A percentile compares a stretch with the other conserved stretches of the same genome.
Conservation (phyloP, 1,139 yeast species). For the Candida sp. region DNA sequence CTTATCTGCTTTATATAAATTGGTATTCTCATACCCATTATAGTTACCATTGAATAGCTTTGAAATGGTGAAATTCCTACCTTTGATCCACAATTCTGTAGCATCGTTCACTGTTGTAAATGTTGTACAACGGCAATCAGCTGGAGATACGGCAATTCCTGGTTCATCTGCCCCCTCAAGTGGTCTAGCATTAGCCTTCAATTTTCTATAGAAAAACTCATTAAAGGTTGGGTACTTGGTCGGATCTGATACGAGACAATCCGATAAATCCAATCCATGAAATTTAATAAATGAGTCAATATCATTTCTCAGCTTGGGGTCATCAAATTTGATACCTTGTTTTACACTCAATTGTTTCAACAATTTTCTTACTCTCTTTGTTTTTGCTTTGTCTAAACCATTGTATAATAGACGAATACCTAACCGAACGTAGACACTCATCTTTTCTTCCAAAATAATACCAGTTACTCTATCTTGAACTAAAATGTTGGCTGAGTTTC, state of each 20-base stretch:
- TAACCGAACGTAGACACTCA: conserved; percentile 82
- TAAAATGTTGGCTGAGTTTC: conserved; percentile 88
- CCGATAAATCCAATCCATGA: conserved; percentile 70
- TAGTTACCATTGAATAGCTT: conserved; percentile 62
- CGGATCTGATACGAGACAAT: conserved; percentile 54
- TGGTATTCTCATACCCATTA: conserved; percentile 43
- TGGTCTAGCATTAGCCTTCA: conserved; percentile 69
- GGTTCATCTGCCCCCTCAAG: conserved; percentile 54
- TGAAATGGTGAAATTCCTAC: conserved; percentile 67
- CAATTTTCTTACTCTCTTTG: conserved; percentile 52
- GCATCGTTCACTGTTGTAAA: conserved; percentile 64
- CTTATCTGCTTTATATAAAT: conserved; percentile 31
- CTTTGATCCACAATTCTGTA: conserved; percentile 86
- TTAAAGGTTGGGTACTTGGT: conserved; percentile 67
- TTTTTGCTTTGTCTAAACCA: conserved; percentile 58
- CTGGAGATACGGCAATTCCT: conserved; percentile 68
- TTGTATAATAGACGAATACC: conserved; percentile 85
- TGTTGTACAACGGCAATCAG: conserved; percentile 83
- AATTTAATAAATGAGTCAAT: conserved; percentile 79
- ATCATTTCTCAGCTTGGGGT: conserved; percentile 58
- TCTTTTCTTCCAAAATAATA: conserved; percentile 83
- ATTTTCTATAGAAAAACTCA: conserved; percentile 80
- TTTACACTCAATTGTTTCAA: conserved; percentile 66
- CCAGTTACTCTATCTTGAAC: conserved; percentile 94
- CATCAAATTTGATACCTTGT: conserved; percentile 84